These are phyloP conservation scores for Phytopythium ostracodes DNA, from an alignment of 352 stramenopile genomes.

Conservation along the genomic window DNA sequence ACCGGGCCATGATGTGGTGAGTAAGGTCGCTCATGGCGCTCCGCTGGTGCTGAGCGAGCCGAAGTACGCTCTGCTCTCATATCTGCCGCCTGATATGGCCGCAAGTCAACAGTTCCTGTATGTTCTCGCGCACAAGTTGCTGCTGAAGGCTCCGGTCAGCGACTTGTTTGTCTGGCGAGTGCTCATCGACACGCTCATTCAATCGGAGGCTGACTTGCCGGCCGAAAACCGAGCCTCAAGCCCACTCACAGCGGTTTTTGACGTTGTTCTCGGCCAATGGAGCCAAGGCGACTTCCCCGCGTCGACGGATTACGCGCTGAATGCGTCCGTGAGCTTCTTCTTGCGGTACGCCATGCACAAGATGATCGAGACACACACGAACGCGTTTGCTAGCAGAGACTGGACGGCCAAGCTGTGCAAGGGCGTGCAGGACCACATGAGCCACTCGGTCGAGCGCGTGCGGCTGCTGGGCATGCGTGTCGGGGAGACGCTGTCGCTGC, in stretches of 20 bases:
- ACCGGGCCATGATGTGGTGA: background rate
- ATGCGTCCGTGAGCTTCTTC: constrained; percentile 61
- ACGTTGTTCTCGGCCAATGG: constrained; percentile 54
- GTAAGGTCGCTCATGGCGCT: background rate
- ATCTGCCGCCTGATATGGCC: constrained; percentile 29
- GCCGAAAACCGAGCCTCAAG: background rate
- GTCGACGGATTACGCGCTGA: constrained; percentile 46
- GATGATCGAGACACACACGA: constrained; percentile 15
- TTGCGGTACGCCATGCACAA: constrained; percentile 47
- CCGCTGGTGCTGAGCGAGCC: constrained; percentile 17
- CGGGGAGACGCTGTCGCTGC: constrained; percentile 52
- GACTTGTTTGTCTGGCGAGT: constrained; percentile 51
- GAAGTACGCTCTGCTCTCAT: constrained; percentile 49
- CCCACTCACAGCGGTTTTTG: constrained; percentile 44
- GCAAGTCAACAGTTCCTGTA: constrained; percentile 62
- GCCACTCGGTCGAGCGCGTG: constrained; percentile 51
- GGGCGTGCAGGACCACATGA: constrained; percentile 72
- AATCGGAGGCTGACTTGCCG: background rate
- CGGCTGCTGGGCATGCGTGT: constrained; percentile 65
- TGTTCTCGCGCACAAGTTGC: constrained; percentile 54
- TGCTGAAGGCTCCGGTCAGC: constrained; percentile 40
- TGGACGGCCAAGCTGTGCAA: constrained; percentile 70
- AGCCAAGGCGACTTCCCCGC: constrained; percentile 47
- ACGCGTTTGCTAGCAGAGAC: constrained; percentile 28
- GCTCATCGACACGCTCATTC: constrained; percentile 35